A percentile compares a stretch with the other conserved stretches of the same genome.
Conservation (phyloP, 345 rosid species). For the Microthlaspi erraticum region DNA sequence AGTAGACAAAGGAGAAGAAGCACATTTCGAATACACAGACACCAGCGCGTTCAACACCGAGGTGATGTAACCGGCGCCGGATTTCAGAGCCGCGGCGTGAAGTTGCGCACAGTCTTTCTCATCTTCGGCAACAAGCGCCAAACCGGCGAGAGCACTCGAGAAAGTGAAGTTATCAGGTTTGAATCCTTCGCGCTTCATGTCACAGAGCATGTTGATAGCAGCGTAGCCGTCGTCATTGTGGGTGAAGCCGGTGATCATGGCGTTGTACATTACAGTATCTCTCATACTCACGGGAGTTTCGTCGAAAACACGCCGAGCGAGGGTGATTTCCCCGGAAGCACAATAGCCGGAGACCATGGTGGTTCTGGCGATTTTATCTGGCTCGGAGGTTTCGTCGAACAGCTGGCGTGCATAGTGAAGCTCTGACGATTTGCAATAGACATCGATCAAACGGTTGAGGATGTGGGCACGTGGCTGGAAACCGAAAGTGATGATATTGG, state of each 20-base stretch:
- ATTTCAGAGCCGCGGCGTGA: constrained; percentile 45
- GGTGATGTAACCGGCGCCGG: constrained; percentile 40
- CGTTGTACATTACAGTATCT: constrained; percentile 47
- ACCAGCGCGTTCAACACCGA: constrained; percentile 45
- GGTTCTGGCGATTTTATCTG: constrained; percentile 49
- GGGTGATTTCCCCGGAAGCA: constrained; percentile 27
- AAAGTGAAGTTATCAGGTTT: constrained; percentile 47
- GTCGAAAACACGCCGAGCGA: constrained; percentile 34
- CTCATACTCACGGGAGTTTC: constrained; percentile 40
- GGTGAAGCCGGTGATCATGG: constrained; percentile 47
- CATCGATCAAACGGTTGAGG: constrained; percentile 43
- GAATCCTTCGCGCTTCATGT: constrained; percentile 41
- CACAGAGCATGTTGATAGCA: constrained; percentile 35
- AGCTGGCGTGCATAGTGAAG: constrained; percentile 41
- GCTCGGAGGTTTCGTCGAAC: constrained; percentile 43
- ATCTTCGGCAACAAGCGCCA: constrained; percentile 33
- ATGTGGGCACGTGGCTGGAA: constrained; percentile 47
- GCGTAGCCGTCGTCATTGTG: constrained; percentile 40
- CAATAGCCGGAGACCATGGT: constrained; percentile 48
- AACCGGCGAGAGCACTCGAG: constrained; percentile 39
- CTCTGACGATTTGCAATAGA: constrained; percentile 45
- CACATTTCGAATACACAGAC: constrained; percentile 43
- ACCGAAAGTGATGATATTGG: constrained; percentile 41
- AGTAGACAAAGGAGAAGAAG: constrained; percentile 19
- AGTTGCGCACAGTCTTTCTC: constrained; percentile 46